Evolutionary conservation across 345 rosid species (phyloP).

Genomic region (Jatropha curcas): DNA sequence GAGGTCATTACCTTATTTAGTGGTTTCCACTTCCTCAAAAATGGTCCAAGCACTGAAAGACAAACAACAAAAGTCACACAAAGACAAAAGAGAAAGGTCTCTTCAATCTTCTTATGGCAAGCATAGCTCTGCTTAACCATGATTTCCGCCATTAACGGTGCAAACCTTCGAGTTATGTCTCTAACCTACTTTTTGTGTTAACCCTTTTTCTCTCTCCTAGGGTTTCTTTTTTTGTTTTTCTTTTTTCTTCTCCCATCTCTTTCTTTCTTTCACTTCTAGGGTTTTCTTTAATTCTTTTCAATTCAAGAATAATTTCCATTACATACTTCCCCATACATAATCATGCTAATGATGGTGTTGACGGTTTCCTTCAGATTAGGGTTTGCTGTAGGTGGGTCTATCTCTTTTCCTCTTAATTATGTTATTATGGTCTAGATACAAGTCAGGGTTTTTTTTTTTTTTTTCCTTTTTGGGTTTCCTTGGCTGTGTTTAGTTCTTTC

Average conservation of each 20-base stretch:
- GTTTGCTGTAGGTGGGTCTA: no score
- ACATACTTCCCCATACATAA: no score
- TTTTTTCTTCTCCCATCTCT: no score
- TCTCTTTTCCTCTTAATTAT: no score
- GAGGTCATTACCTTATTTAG: neutral
- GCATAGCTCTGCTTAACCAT: neutral
- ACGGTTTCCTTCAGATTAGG: no score
- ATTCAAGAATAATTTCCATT: neutral
- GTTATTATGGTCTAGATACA: no score
- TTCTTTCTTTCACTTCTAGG: neutral
- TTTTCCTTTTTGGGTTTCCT: neutral
- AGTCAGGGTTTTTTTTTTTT: no score
- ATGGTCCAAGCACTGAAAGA: constrained; percentile 13
- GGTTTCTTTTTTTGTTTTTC: no score
- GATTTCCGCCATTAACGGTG: constrained; percentile 18
- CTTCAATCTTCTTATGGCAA: neutral
- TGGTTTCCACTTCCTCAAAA: constrained; percentile 13
- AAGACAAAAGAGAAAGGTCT: neutral
- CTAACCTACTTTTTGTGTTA: constrained; percentile 4
- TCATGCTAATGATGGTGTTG: no score
- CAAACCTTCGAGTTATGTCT: neutral
- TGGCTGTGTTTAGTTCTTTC: neutral
- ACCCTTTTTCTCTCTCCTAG: constrained; percentile 3
- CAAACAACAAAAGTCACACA: neutral
- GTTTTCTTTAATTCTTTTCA: neutral